Evolutionary conservation across 495 filamentous ascomycete genomes (phyloP), one percentile per base, ranked within the genome.

Genomic region (Penicillium cosmopolitanum): DNA sequence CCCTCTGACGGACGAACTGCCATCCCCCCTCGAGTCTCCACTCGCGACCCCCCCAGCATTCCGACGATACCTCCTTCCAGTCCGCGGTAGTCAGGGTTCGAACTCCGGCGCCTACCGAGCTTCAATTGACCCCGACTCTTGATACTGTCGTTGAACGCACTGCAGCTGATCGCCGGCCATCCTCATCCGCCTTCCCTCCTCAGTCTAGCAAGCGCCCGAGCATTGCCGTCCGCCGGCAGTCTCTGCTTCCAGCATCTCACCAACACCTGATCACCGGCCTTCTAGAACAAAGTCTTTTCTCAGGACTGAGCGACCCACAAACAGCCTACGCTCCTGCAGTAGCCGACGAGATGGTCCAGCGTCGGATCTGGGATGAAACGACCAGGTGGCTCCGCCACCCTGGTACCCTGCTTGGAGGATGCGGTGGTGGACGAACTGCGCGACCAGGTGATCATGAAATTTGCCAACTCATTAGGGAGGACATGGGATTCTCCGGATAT

Each of bases 311-410:
- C 38, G 69, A 67, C 28, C 56, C 62, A 15, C 54, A 58, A 53
- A 64, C 54, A 60, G 56, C 51, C 47, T 63, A 61, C 50, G 34
- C 57, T 9, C 60, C 67, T 35, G 56, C 60, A 28, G 63, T 58
- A 58, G 54, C 58, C 47, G 25, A 53, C 61, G 71, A 72, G 36
- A 81, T 79, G 77, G 61, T 85, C 56, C 84, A 84, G 43, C 84
- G 91, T 67, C 97, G 95, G 81, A 86, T 98, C 59, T 98, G 95
- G 95, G 95, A n/a, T 98, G 62, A 93, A 87, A 76, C 82, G 95
- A 59, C 87, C 87, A 12, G 84, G 87, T 57, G 91, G 85, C 43
- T 97, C 93, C 42, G 87, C 95, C 56, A 98, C 95, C 23, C 77
- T 93, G 62, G 89, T 98, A 40, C 86, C 89, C 47, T 89, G 96